phyloP scores from a whole-genome alignment of 495 filamentous ascomycete species.

The Aspergillus bridgeri region DNA sequence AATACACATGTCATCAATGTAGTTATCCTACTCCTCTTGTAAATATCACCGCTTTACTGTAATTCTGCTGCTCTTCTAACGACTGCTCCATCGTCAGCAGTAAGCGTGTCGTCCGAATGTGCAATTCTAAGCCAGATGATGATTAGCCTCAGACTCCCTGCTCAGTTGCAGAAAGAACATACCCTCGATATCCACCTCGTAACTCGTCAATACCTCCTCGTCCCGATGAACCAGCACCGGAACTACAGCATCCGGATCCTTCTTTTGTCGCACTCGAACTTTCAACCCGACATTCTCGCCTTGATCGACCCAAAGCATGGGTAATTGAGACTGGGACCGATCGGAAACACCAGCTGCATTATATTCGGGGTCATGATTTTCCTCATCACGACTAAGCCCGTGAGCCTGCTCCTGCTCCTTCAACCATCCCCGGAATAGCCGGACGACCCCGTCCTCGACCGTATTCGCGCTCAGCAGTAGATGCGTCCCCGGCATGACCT shows the following conservation, averaged over 20 bases:
- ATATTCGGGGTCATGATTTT: background rate
- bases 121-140: slow-evolving; percentile 44
- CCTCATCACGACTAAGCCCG: background rate
- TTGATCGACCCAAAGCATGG: slow-evolving; percentile 57
- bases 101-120: slow-evolving; percentile 57
- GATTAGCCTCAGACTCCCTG: background rate
- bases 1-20: background rate
- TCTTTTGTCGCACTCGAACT: slow-evolving; percentile 47
- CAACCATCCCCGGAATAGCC: slow-evolving; percentile 70
- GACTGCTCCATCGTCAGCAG: slow-evolving; percentile 57
- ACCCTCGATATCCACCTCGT: slow-evolving; percentile 61
- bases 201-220: slow-evolving; percentile 55
- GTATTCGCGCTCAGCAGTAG: slow-evolving; percentile 56
- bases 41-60: slow-evolving; percentile 53
- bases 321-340: background rate
- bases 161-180: slow-evolving; percentile 14
- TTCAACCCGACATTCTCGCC: slow-evolving; percentile 54
- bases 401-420: slow-evolving; percentile 31
- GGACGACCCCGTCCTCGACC: slow-evolving; percentile 59
- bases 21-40: slow-evolving; percentile 5
- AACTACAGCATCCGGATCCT: slow-evolving; percentile 20
- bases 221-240: slow-evolving; percentile 47
- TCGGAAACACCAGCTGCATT: slow-evolving; percentile 11
- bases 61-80: slow-evolving; percentile 48
- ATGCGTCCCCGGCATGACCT: slow-evolving; percentile 54